Base-by-base conservation (phyloP, 2,329 filamentous ascomycete species). In the Cordyceps cateniannulata region DNA sequence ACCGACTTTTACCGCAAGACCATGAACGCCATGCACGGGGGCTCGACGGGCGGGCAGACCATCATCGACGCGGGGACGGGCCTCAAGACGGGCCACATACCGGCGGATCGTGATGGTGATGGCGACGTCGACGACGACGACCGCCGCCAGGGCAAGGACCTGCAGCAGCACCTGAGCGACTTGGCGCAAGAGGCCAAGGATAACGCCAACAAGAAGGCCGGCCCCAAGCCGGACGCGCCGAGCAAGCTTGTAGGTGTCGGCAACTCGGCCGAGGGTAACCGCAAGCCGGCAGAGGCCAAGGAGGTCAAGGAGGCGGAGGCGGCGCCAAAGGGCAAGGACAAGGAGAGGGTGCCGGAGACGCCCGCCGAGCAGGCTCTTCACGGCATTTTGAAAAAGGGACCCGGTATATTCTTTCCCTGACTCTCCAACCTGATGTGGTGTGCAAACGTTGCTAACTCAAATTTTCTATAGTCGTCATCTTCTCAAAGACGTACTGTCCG, bases 401-500 rank as follows among this genome's bases (percentile, higher is more conserved):
- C 93, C 18, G 87, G 91, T 96, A 84, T 66, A 84, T 77, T 51
- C 40, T 24, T 45, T 24, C 20, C 20, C n/a, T n/a, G n/a, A n/a
- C n/a, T n/a, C n/a, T n/a, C n/a, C n/a, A n/a, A n/a, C n/a, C n/a
- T n/a, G n/a, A n/a, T n/a, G n/a, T n/a, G n/a, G 14, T 35, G 22
- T 20, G 16, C 22, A 20, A 32, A 25, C 8, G 16, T 27, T 35
- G 35, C 60, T 64, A 53, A 64, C 53, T 9, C n/a, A 16, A n/a
- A n/a, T n/a, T 64, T 55, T 59, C 22, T 14, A 29, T 65, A 95
- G 91, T 98, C 63, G 90, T 97, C 72, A 91, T 99, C 68, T 98
- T 98, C 78, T 96, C 92, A 65, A 98, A 99, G 75, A 85, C 89
- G 1, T 96, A 93, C 76, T 99, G 95, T 74, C 91, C 89, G 1